A percentile compares a stretch with the other conserved stretches of the same genome.
phyloP scores from a whole-genome alignment of 805 yeast genomes.

The Pichia eremophila region DNA sequence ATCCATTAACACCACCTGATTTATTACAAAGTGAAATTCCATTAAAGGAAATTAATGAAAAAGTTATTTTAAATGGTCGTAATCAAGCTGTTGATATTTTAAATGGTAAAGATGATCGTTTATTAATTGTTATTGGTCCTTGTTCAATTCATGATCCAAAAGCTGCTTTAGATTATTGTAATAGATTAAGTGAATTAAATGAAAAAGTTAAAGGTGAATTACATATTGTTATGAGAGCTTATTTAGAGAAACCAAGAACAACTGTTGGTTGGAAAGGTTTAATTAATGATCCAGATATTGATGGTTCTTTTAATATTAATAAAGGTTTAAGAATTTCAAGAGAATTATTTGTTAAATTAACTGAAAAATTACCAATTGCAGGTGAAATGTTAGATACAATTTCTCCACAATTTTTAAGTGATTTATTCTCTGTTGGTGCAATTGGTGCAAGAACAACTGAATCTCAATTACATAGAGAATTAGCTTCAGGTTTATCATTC shows the following conservation, averaged over 20 bases:
- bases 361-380: constrained; percentile 83
- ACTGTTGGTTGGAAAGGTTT: constrained; percentile 99
- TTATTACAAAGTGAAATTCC: constrained; percentile 80
- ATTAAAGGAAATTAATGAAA: constrained; percentile 47
- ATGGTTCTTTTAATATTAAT: constrained; percentile 86
- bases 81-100: constrained; percentile 63
- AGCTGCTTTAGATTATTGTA: constrained; percentile 86
- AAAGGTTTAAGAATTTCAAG: constrained; percentile 88
- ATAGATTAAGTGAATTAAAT: constrained; percentile 47
- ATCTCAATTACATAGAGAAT: constrained; percentile 93
- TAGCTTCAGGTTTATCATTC: constrained; percentile 94
- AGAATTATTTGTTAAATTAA: constrained; percentile 74
- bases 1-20: constrained; percentile 93
- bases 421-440: constrained; percentile 91
- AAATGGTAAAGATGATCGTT: constrained; percentile 76
- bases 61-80: constrained; percentile 67
- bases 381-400: constrained; percentile 97
- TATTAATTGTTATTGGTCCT: constrained; percentile 89
- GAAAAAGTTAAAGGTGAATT: constrained; percentile 65
- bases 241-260: constrained; percentile 95
- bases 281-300: constrained; percentile 94
- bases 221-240: constrained; percentile 91
- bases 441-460: constrained; percentile 99
- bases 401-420: constrained; percentile 91
- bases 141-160: constrained; percentile 93